phyloP scores from a whole-genome alignment of 1,139 yeast genomes.

The Sugiyamaella sp. region DNA sequence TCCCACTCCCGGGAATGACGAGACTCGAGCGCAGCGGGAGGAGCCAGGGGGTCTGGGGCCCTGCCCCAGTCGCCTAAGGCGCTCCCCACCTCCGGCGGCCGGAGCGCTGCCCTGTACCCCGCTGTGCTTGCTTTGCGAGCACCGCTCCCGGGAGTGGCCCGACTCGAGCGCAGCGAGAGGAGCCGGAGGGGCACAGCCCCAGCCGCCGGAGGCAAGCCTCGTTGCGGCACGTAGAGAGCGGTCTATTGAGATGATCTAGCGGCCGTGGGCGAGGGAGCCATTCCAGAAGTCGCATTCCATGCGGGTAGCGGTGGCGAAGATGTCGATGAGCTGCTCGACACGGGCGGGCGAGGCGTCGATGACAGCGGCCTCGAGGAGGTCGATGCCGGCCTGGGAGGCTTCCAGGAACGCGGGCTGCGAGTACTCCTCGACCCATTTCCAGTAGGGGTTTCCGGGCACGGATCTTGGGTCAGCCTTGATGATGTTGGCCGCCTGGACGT shows the following conservation, averaged over 20 bases:
- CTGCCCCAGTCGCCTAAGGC: too few species aligned
- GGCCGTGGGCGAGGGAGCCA: constrained; percentile 37
- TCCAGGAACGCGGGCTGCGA: constrained; percentile 56
- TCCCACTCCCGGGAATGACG: too few species aligned
- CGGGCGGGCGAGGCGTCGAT: constrained; percentile 46
- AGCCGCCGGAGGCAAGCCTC: not conserved
- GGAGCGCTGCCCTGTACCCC: not conserved
- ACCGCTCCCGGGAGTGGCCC: not conserved
- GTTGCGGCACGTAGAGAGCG: not conserved
- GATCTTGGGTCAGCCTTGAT: constrained; percentile 28
- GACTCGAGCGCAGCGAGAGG: constrained; percentile 3
- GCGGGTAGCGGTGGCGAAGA: constrained; percentile 60
- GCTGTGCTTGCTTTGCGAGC: not conserved
- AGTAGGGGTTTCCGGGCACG: constrained; percentile 45
- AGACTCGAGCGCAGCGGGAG: too few species aligned
- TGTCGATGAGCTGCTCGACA: constrained; percentile 55
- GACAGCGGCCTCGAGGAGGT: constrained; percentile 51
- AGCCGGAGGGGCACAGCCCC: not conserved
- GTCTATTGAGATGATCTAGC: not conserved
- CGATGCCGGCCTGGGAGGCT: constrained; percentile 55
- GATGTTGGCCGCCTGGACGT: constrained; percentile 54
- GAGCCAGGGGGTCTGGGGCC: too few species aligned
- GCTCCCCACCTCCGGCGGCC: not conserved
- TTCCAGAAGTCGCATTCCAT: constrained; percentile 72
- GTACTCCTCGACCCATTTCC: constrained; percentile 66